Percentiles rank a stretch among this genome's conserved stretches.
phyloP scores from a whole-genome alignment of 495 filamentous ascomycete genomes.

The Neurospora sp. region DNA sequence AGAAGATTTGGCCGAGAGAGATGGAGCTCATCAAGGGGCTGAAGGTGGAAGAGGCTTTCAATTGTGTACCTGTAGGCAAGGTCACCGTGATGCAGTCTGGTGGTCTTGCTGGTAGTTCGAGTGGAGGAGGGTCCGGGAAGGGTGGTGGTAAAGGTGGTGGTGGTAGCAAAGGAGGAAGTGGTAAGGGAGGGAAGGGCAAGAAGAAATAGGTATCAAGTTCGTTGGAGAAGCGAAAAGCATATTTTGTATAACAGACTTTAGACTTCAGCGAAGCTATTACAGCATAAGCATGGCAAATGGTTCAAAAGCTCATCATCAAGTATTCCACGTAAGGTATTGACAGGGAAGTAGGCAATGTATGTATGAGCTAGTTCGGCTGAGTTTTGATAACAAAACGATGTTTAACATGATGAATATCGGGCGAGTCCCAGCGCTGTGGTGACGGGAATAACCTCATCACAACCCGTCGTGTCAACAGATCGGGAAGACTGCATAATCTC shows the following conservation, averaged over 20 bases:
- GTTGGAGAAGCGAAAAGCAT: background rate
- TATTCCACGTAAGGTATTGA: background rate
- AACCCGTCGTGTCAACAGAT: background rate
- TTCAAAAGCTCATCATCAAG: background rate
- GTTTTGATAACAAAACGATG: background rate
- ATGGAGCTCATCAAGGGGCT: conserved; percentile 69
- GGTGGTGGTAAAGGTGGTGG: conserved; percentile 24
- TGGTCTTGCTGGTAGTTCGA: conserved; percentile 35
- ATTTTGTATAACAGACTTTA: background rate
- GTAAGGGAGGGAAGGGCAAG: conserved; percentile 7
- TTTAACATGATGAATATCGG: background rate
- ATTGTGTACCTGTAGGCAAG: conserved; percentile 74
- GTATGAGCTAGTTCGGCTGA: background rate
- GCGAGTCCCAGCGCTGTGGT: background rate
- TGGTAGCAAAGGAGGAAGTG: conserved; percentile 8
- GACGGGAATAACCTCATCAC: background rate
- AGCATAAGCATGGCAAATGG: background rate
- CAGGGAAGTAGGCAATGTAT: background rate
- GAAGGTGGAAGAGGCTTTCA: conserved; percentile 74
- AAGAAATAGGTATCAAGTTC: conserved; percentile 3
- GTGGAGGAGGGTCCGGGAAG: conserved; percentile 33
- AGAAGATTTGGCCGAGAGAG: conserved; percentile 74
- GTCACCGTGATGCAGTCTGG: conserved; percentile 66
- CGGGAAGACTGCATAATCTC: background rate
- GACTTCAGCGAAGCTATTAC: background rate